phyloP scores from a whole-genome alignment of 2,329 filamentous ascomycete species.

The Colletotrichum noveboracense region DNA sequence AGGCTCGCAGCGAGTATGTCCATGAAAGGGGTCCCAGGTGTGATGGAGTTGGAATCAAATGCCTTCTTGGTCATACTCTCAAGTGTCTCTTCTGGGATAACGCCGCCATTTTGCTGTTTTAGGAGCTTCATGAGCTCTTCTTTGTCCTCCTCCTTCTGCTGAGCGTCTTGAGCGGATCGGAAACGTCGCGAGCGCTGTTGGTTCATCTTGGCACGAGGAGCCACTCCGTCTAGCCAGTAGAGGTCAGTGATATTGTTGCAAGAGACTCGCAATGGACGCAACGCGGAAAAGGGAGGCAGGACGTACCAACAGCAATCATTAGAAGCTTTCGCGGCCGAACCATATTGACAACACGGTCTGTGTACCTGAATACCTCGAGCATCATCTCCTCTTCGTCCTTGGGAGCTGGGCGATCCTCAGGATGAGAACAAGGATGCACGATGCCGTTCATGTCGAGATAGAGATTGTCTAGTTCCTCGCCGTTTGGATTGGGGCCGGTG shows the following conservation, averaged over 20 bases:
- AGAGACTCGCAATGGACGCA: background rate
- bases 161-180: conserved; percentile 89
- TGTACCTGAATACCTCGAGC: conserved; percentile 97
- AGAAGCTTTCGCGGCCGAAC: conserved; percentile 93
- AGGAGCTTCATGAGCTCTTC: conserved; percentile 86
- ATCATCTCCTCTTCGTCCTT: conserved; percentile 99
- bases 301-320: conserved; percentile 93
- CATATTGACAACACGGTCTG: conserved; percentile 99
- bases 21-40: conserved; percentile 98
- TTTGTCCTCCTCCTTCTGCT: conserved; percentile 92
- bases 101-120: conserved; percentile 76
- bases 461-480: conserved; percentile 96
- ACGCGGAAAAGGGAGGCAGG: conserved; percentile 13
- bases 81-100: conserved; percentile 64
- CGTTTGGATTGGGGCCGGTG: conserved; percentile 88
- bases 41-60: conserved; percentile 89
- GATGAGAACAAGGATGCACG: conserved; percentile 97
- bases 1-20: conserved; percentile 88
- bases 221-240: conserved; percentile 77
- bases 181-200: conserved; percentile 97
- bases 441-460: conserved; percentile 99
- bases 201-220: conserved; percentile 99
- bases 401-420: conserved; percentile 89
- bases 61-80: conserved; percentile 80
- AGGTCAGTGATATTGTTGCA: background rate